phyloP scores from a whole-genome alignment of 2,329 filamentous ascomycete genomes.

The Penicillium sp. region DNA sequence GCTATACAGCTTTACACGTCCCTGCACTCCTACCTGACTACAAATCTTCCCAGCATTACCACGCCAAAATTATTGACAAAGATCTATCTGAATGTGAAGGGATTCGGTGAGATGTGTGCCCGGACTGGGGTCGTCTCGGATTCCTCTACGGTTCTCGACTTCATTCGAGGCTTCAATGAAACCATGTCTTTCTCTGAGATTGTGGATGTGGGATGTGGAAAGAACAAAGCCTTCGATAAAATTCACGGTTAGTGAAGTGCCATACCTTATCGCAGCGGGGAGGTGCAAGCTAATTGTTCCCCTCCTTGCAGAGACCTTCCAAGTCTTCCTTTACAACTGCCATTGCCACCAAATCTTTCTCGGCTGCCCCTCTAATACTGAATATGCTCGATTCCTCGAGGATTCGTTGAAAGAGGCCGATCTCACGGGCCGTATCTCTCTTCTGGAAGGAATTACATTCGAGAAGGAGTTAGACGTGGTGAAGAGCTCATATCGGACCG shows the following conservation, averaged over 20 bases:
- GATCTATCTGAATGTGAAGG: slow-evolving; percentile 55
- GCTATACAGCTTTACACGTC: slow-evolving; percentile 49
- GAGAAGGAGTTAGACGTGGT: slow-evolving; percentile 52
- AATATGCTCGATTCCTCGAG: slow-evolving; percentile 54
- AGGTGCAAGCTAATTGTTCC: slow-evolving; percentile 24
- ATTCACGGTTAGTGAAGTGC: slow-evolving; percentile 41
- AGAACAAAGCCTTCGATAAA: slow-evolving; percentile 49
- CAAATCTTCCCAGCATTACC: slow-evolving; percentile 42
- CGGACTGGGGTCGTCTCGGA: slow-evolving; percentile 47
- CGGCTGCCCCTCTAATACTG: slow-evolving; percentile 57
- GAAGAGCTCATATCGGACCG: slow-evolving; percentile 48
- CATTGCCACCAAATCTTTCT: slow-evolving; percentile 61
- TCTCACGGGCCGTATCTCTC: slow-evolving; percentile 50
- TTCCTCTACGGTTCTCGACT: slow-evolving; percentile 47
- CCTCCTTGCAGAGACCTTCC: slow-evolving; percentile 50
- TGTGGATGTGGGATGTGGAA: slow-evolving; percentile 47
- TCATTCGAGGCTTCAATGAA: slow-evolving; percentile 56
- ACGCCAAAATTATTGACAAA: slow-evolving; percentile 51
- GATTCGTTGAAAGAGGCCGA: slow-evolving; percentile 47
- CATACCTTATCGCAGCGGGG: neutral
- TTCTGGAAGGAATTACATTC: slow-evolving; percentile 58
- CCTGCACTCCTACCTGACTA: slow-evolving; percentile 45
- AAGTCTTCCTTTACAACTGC: slow-evolving; percentile 55
- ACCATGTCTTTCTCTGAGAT: slow-evolving; percentile 52
- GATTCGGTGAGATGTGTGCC: slow-evolving; percentile 49